Evolutionary conservation across 2,329 filamentous ascomycete species (phyloP), one percentile per base, ranked within the genome.

Genomic region (Endocalyx cinctus): DNA sequence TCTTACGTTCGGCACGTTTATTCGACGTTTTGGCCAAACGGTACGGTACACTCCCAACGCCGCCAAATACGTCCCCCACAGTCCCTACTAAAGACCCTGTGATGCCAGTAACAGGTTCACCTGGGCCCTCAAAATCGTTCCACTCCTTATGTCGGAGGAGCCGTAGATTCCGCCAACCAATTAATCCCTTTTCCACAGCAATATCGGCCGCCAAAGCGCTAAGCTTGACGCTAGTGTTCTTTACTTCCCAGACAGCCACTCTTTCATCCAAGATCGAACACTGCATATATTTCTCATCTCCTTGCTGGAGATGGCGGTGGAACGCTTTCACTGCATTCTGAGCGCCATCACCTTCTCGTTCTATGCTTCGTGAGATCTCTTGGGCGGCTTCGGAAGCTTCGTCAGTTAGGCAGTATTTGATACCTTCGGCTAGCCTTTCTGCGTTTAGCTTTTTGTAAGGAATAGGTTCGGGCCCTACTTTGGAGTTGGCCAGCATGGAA

Each of bases 51-150:
- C 75, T 70, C 1, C 74, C 78, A 12, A 84, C 62, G 0, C 82
- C 82, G n/a, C 69, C 64, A 17, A 80, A 74, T 1, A 80, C 66
- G 22, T 75, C 70, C 2, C 72, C 70, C 4, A 81, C 52, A 0
- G 74, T 76, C 4, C 69, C 67, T n/a, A 74, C 66, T 5, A 86
- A 46, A 0, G 79, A 80, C 10, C 76, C 74, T 20, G 76, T 74
- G 4, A 74, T 62, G 4, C 82, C 83, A 0, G 81, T 84, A 10
- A 87, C 63, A 0, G 83, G 83, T 50, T 87, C 83, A 1, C 82
- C 82, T 0, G 82, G 82, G 0, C 84, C 84, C 44, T 84, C 80
- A 47, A 86, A 87, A 47, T 87, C 82, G 45, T 85, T 84, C 80
- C 82, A 87, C 46, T 85, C 81, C 31, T 72, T 75, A 47, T 84